Conservation (phyloP, 306 rosid genomes). For the Vigna radiata region DNA sequence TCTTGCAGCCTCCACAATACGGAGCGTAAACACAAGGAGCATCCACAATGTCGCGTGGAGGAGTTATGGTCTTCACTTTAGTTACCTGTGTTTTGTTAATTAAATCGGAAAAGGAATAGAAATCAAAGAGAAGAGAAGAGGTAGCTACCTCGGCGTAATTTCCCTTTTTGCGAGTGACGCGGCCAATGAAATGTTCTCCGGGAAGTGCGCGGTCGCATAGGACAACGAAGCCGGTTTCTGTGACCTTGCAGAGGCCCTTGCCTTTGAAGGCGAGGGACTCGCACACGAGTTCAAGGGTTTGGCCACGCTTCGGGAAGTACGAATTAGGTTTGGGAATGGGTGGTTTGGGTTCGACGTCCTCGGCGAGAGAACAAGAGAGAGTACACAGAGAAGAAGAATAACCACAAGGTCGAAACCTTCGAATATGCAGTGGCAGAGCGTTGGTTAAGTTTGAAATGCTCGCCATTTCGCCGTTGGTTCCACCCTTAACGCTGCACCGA, state of each 20-base stretch:
- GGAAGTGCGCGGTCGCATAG: constrained; percentile 95
- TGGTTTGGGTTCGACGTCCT: constrained; percentile 42
- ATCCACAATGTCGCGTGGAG: constrained; percentile 76
- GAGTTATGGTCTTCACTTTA: constrained; percentile 78
- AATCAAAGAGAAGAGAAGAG: background rate
- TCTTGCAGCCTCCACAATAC: constrained; percentile 94
- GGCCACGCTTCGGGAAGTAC: constrained; percentile 88
- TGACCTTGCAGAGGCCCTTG: constrained; percentile 87
- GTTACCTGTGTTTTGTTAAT: constrained; percentile 60
- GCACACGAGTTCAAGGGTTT: constrained; percentile 80
- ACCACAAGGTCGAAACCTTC: constrained; percentile 39
- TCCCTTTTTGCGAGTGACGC: constrained; percentile 82
- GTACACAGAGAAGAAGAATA: constrained; percentile 38
- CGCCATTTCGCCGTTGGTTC: constrained; percentile 54
- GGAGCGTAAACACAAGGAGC: constrained; percentile 95
- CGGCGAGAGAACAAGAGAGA: constrained; percentile 46
- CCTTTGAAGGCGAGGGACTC: constrained; percentile 90
- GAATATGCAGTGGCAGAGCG: constrained; percentile 60
- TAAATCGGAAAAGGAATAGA: background rate
- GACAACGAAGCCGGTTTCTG: constrained; percentile 80
- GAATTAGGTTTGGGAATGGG: constrained; percentile 41
- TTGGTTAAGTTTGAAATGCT: constrained; percentile 60
- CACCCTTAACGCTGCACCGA: background rate
- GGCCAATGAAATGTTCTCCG: constrained; percentile 91
- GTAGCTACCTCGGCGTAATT: constrained; percentile 75